A percentile compares a stretch with the other conserved stretches of the same genome.
Conservation (phyloP, 192 early-diverging fungal species). For the Helicostylum pulchrum region DNA sequence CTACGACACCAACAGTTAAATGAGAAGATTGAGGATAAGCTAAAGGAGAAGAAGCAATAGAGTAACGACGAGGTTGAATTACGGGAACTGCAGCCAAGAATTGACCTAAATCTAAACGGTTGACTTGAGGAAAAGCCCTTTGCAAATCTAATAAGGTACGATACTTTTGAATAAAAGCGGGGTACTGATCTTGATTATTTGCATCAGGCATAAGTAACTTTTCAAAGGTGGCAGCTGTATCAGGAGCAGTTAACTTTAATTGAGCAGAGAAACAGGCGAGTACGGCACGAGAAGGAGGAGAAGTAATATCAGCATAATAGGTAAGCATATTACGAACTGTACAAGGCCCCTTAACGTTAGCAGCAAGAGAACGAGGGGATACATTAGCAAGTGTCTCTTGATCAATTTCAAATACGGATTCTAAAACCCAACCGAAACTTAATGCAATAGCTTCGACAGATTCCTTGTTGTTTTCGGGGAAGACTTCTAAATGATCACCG, state of each 20-base stretch:
- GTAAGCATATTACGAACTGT: slow-evolving; percentile 47
- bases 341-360: slow-evolving; percentile 41
- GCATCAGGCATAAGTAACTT: slow-evolving; percentile 32
- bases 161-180: slow-evolving; percentile 24
- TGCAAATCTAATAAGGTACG: slow-evolving; percentile 32
- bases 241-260: slow-evolving; percentile 28
- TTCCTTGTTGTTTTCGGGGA: slow-evolving; percentile 38
- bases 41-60: slow-evolving; percentile 68
- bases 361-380: slow-evolving; percentile 46
- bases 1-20: slow-evolving; percentile 33
- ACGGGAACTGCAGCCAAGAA: slow-evolving; percentile 39
- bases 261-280: slow-evolving; percentile 38
- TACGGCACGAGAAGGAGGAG: slow-evolving; percentile 36
- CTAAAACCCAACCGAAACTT: slow-evolving; percentile 44
- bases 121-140: slow-evolving; percentile 29
- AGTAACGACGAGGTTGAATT: slow-evolving; percentile 84
- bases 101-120: slow-evolving; percentile 32
- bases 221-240: slow-evolving; percentile 34
- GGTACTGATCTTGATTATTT: slow-evolving; percentile 30
- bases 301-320: slow-evolving; percentile 46
- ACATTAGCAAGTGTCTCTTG: slow-evolving; percentile 12
- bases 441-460: slow-evolving; percentile 43
- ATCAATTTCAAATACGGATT: slow-evolving; percentile 47
- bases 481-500: slow-evolving; percentile 54
- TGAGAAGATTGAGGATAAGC: slow-evolving; percentile 29